Evolutionary conservation across 176 grass and related monocot genomes (phyloP), one percentile per base, ranked within the genome.

Genomic region (Phragmites australis): DNA sequence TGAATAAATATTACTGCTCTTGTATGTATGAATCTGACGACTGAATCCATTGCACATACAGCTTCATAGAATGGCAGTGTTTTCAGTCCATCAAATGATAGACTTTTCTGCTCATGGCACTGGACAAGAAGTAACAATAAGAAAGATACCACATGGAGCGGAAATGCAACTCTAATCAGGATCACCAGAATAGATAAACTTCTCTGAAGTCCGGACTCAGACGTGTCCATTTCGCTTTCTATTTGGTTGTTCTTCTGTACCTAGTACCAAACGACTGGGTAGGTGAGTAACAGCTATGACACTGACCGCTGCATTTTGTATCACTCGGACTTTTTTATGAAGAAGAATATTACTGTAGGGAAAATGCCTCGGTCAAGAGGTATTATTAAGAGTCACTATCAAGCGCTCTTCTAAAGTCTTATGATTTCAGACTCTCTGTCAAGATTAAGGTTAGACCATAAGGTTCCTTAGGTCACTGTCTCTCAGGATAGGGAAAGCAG

Each of bases 241-340:
- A 21, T 47, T 54, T 21, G 71, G 55, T 56, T 22, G 73, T 19
- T 21, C 65, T 15, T 44, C 59, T 29, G 31, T 48, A 56, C 70
- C 70, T 83, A 50, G 74, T 73, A 88, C 43, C 18, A 17, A 26
- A n/a, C 12, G 59, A 34, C 6, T 21, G 81, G 45, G 76, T 84
- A 46, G 62, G 69, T 84, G 54, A 62, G 44, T 69, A 84, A 80
- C 87, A 69, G 75, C 76, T 25, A 13, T 7, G 87, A 80, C 3
- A 63, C 81, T 16, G 76, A 84, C 75, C 6, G 47, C 79, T n/a
- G 50, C 55, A 12, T n/a, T n/a, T n/a, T n/a, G 59, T 31, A 30
- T 16, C 26, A 55, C 16, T 72, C 25, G 27, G 51, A 16, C 34
- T 37, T 37, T n/a, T n/a, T n/a, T n/a, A n/a, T n/a, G n/a, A n/a